phyloP scores from a whole-genome alignment of 1,139 yeast species.

The Kluyveromyces marxianus region DNA sequence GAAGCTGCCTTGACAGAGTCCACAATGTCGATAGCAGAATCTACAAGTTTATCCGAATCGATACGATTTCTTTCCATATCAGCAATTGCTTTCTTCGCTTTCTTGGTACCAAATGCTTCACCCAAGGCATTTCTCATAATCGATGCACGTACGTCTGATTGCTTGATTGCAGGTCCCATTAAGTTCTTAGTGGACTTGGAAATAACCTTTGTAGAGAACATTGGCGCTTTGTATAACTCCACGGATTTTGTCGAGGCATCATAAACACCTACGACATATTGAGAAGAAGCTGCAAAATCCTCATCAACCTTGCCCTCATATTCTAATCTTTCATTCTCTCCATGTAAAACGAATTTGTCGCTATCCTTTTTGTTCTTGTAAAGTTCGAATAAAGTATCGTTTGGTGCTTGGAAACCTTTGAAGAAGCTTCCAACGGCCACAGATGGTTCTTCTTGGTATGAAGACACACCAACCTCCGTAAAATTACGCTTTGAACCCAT shows the following conservation, averaged over 20 bases:
- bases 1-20: conserved; percentile 72
- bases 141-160: conserved; percentile 42
- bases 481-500: conserved; percentile 19
- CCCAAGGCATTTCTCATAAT: conserved; percentile 78
- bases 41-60: conserved; percentile 73
- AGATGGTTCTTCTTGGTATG: conserved; percentile 27
- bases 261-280: conserved; percentile 60
- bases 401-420: conserved; percentile 64
- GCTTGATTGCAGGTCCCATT: conserved; percentile 55
- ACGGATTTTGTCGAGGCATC: conserved; percentile 54
- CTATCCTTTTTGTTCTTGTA: conserved; percentile 45
- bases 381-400: conserved; percentile 52
- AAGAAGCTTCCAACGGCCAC: conserved; percentile 47
- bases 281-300: conserved; percentile 32
- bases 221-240: conserved; percentile 56
- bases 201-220: conserved; percentile 46
- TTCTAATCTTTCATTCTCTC: conserved; percentile 65
- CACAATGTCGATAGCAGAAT: conserved; percentile 70
- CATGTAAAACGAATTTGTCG: conserved; percentile 52
- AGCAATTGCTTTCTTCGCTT: conserved; percentile 84
- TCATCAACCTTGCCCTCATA: conserved; percentile 53
- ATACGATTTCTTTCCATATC: conserved; percentile 77
- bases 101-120: conserved; percentile 94
- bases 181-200: conserved; percentile 45
- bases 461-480: conserved; percentile 17